Evolutionary conservation across 2,329 filamentous ascomycete genomes (phyloP).

Genomic region (Aspergillus brasiliensis): DNA sequence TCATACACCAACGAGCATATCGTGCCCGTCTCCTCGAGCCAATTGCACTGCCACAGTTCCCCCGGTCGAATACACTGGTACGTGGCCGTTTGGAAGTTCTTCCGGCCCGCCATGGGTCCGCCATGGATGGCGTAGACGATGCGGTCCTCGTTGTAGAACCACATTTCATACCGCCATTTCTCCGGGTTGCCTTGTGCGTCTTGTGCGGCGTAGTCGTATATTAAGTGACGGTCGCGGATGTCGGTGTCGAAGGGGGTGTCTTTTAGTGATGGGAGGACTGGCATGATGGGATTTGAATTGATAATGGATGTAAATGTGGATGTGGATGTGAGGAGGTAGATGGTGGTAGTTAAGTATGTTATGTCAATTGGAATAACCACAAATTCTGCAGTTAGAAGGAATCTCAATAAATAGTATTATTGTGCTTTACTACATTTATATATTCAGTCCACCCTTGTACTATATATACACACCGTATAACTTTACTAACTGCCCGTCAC

Average conservation of each 20-base stretch:
- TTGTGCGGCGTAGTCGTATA: constrained; percentile 60
- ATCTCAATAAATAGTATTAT: no score
- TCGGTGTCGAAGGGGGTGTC: constrained; percentile 51
- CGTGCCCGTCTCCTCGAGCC: constrained; percentile 63
- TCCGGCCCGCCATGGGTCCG: constrained; percentile 59
- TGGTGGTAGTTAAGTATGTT: no score
- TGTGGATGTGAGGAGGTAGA: no score
- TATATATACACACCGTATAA: no score
- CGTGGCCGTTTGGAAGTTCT: constrained; percentile 56
- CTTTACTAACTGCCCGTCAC: no score
- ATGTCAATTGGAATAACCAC: no score
- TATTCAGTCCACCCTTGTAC: no score
- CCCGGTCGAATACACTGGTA: constrained; percentile 61
- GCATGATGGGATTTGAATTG: constrained; percentile 18
- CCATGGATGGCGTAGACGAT: constrained; percentile 63
- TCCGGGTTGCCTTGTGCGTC: constrained; percentile 53
- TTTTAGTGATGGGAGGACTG: constrained; percentile 20
- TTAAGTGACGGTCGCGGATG: constrained; percentile 55
- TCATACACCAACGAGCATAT: constrained; percentile 60
- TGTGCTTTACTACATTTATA: no score
- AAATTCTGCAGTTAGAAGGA: no score
- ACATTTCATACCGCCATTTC: constrained; percentile 65
- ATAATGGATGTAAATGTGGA: background rate
- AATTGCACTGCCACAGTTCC: constrained; percentile 63
- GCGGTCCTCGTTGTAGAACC: constrained; percentile 59